Evolutionary conservation across 495 filamentous ascomycete species (phyloP).

Genomic region (Podospora conica): DNA sequence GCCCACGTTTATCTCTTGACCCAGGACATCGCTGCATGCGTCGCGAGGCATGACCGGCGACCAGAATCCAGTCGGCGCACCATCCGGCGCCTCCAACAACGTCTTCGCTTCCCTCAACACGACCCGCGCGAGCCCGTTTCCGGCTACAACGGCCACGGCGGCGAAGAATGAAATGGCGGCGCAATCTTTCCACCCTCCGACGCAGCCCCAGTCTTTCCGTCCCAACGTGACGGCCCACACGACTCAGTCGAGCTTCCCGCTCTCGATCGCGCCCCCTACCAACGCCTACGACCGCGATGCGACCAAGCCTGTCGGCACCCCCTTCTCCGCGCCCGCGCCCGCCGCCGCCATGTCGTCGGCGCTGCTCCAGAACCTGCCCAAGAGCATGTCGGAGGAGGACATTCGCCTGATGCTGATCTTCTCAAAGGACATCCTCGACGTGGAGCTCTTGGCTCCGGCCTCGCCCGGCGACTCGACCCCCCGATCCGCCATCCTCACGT

Average conservation of each 20-base stretch:
- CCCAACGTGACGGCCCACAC: conserved; percentile 23
- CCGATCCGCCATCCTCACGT: conserved; percentile 67
- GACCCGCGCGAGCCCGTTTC: conserved; percentile 33
- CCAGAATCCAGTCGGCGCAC: conserved; percentile 29
- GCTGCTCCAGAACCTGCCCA: conserved; percentile 70
- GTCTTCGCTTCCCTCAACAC: conserved; percentile 27
- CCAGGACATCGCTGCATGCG: conserved; percentile 33
- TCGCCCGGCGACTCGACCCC: conserved; percentile 65
- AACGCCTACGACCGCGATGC: conserved; percentile 38
- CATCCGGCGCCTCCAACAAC: conserved; percentile 29
- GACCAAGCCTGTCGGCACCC: conserved; percentile 46
- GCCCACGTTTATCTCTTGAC: conserved; percentile 10
- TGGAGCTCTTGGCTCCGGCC: conserved; percentile 62
- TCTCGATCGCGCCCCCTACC: conserved; percentile 23
- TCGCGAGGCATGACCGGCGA: conserved; percentile 42
- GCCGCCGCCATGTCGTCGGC: conserved; percentile 29
- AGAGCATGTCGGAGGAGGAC: conserved; percentile 63
- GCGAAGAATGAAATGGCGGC: conserved; percentile 38
- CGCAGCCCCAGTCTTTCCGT: conserved; percentile 29
- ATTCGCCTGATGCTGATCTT: conserved; percentile 79
- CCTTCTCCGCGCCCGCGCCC: conserved; percentile 42
- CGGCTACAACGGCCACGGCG: conserved; percentile 22
- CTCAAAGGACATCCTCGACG: conserved; percentile 71
- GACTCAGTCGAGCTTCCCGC: conserved; percentile 34
- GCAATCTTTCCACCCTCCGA: conserved; percentile 29